Evolutionary conservation across 768 basidiomycete genomes (phyloP), one percentile per base, ranked within the genome.

Genomic region (Pluteus cervinus): DNA sequence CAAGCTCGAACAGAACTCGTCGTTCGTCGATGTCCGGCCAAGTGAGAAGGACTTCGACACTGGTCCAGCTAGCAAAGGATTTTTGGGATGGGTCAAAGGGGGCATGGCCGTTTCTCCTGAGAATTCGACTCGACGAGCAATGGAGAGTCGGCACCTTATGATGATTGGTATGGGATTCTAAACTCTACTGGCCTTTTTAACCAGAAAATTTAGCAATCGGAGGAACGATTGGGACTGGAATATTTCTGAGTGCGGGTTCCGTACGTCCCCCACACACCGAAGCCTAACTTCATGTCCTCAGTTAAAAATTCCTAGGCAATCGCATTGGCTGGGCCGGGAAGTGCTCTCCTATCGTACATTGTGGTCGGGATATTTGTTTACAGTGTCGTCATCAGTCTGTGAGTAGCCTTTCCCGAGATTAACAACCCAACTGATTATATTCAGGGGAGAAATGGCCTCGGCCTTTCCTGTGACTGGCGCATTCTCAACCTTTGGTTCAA

Each of bases 361-460:
- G 65, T 77, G 33, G 75, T 79, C 34, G 76, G 76, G 12, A 6
- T 75, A 16, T 78, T 79, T 55, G 73, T 76, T 18, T 78, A 75
- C 52, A 60, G 69, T 26, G 76, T 79, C 24, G 76, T 80, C 31
- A 76, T 79, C 18, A 58, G 74, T n/a, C 51, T 81, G 67, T 73
- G 39, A 51, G 64, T 46, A 29, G 20, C 8, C n/a, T 23, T 37
- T 12, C 4, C 10, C 29, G 9, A 23, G 24, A 3, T 17, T 22
- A 36, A 23, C 28, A 35, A 9, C 22, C 24, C 7, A 37, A 12
- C 9, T 29, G 20, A 36, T n/a, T 22, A 24, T 36, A 37, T 29
- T 22, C 24, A 75, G 73, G 22, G 79, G 79, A 8, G 79, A 81
- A 51, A 81, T 84, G 79, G 65, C 78, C 15, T 67, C 75, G 12